A percentile compares a stretch with the other conserved stretches of the same genome.
Conservation (phyloP, 1,284 basidiomycete species). For the Ustilago xerochloae region DNA sequence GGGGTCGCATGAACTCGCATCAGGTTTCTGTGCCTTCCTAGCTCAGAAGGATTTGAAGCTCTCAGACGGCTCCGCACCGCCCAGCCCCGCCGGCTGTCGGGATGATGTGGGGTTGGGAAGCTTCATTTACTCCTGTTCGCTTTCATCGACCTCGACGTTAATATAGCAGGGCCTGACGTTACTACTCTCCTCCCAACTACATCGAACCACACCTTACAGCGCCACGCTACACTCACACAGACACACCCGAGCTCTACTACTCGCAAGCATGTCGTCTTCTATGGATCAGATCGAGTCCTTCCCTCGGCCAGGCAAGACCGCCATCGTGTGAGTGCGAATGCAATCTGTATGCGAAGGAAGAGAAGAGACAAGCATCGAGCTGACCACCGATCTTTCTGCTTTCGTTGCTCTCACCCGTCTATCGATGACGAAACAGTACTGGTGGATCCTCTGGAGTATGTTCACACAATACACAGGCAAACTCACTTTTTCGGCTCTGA, state of each 20-base stretch:
- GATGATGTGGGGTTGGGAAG: too few species aligned
- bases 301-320: constrained; percentile 52
- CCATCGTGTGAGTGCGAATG: constrained; percentile 45
- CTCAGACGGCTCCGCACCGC: constrained; percentile 17
- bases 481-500: neutral
- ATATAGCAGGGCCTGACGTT: too few species aligned
- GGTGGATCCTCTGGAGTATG: constrained; percentile 50
- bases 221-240: too few species aligned
- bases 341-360: neutral
- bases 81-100: constrained; percentile 8
- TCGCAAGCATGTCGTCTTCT: constrained; percentile 21
- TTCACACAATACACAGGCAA: neutral
- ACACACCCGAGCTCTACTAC: neutral
- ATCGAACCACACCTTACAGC: too few species aligned
- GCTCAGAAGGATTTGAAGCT: too few species aligned
- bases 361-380: neutral
- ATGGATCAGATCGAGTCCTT: constrained; percentile 39
- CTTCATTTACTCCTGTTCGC: too few species aligned
- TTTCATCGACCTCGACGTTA: neutral
- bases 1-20: neutral
- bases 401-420: neutral
- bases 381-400: neutral
- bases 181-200: too few species aligned
- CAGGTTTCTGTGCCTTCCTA: too few species aligned
- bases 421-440: constrained; percentile 11